Percentiles rank a stretch among this genome's conserved stretches.
phyloP scores from a whole-genome alignment of 345 rosid species.

The Camelina neglecta region DNA sequence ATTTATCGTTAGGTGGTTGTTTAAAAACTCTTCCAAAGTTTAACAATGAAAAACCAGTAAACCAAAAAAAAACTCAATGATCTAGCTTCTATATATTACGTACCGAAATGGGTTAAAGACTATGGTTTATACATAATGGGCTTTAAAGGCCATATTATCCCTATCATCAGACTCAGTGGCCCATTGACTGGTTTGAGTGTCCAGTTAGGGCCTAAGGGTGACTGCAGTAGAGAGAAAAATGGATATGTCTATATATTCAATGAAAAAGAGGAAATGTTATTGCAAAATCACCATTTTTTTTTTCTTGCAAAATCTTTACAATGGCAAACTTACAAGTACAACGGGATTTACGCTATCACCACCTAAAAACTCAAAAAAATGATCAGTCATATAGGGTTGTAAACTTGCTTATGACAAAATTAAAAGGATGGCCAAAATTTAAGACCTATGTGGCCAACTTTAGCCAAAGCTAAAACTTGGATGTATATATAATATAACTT shows the following conservation, averaged over 20 bases:
- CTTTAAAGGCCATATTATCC: background rate
- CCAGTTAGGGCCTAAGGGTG: background rate
- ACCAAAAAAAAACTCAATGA: background rate
- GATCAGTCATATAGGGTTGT: too few species aligned
- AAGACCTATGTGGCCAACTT: too few species aligned
- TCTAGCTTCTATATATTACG: background rate
- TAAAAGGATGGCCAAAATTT: too few species aligned
- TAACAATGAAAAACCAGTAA: background rate
- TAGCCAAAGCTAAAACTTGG: too few species aligned
- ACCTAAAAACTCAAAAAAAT: too few species aligned
- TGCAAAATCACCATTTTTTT: too few species aligned
- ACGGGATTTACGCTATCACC: too few species aligned
- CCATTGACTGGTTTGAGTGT: background rate
- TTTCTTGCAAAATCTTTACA: too few species aligned
- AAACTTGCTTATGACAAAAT: too few species aligned
- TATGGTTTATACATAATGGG: background rate
- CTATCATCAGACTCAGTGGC: background rate
- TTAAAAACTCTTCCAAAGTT: background rate
- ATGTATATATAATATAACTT: too few species aligned
- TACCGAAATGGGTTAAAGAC: background rate
- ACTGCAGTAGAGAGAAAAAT: background rate
- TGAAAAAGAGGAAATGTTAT: too few species aligned
- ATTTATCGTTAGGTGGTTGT: background rate
- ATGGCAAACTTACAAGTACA: too few species aligned
- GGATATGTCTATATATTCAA: background rate